A percentile compares a stretch with the other conserved stretches of the same genome.
Evolutionary conservation across 208 protist genomes (phyloP).

Genomic region (Leishmania aethiopica): DNA sequence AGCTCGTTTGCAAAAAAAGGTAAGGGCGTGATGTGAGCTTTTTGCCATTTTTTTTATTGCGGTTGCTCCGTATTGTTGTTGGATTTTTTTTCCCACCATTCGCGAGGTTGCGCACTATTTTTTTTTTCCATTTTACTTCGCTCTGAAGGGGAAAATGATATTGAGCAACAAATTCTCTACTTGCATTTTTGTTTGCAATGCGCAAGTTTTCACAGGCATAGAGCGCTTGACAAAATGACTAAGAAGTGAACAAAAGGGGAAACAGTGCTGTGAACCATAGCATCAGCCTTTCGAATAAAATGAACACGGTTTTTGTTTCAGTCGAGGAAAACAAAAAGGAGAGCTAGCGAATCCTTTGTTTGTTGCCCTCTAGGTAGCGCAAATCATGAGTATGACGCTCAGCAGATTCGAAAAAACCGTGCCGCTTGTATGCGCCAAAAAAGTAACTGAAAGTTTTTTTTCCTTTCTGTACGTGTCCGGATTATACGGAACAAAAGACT

Average conservation of each 20-base stretch:
- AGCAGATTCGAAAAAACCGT: too few relatives aligned
- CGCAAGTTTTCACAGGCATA: not conserved
- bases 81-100: not conserved
- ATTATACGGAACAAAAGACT: not conserved
- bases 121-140: not conserved
- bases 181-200: not conserved
- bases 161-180: too few relatives aligned
- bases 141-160: not conserved
- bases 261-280: not conserved
- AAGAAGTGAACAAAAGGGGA: not conserved
- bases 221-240: not conserved
- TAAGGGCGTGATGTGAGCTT: not conserved
- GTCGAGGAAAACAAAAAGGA: not conserved
- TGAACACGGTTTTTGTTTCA: not conserved
- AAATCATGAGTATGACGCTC: not conserved
- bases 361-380: not conserved
- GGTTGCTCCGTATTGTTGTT: not conserved
- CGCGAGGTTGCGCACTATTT: not conserved
- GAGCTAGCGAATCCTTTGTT: not conserved
- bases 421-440: not conserved
- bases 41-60: not conserved
- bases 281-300: not conserved
- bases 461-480: not conserved
- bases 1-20: conserved; percentile 6
- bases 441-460: not conserved